Evolutionary conservation across 148 eudicot genomes (phyloP), one percentile per base, ranked within the genome.

Genomic region (Rhododendron henanense): DNA sequence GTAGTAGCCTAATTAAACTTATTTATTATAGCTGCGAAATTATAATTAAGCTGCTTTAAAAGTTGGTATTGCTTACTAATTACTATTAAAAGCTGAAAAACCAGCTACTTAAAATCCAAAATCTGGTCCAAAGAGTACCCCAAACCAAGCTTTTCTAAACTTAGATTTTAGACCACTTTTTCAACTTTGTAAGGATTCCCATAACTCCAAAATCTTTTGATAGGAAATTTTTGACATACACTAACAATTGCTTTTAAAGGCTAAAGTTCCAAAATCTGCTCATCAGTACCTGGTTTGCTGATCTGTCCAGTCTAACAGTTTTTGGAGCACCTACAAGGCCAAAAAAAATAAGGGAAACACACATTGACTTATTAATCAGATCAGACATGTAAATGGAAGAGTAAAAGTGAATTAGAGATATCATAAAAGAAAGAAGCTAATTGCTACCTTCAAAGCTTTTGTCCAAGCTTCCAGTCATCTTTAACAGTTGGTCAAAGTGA

Each of bases 401-500:
- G 67, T 48, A 21, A 33, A 73, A 19, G 16, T 11, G n/a, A n/a
- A n/a, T n/a, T n/a, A n/a, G n/a, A 84, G 53, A 11, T 48, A 45
- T 48, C 1, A 35, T 14, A 33, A 71, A 45, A 25, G 74, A 33
- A 47, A 23, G 8, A 82, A 7, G n/a, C 44, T 69, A 86, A 74
- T 55, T 11, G 2, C 18, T 41, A 96, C 99, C 96, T 89, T 96
- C 98, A 82, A 96, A 96, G 86, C 99, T 96, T 89, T 95, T 96
- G 67, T 94, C 92, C 87, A 94, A 89, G 89, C 99, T 96, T 45
- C 99, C 99, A 11, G 98, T 96, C 98, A 88, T 95, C 90, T 96
- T 96, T 84, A 93, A 91, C 59, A 96, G 94, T 88, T 95, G 99
- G 88, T 92, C 93, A 78, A 93, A 96, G 86, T 96, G 99, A 88